These are phyloP conservation scores for Fusarium papillatum DNA, from an alignment of 2,329 filamentous ascomycete species.

Conservation along the genomic window DNA sequence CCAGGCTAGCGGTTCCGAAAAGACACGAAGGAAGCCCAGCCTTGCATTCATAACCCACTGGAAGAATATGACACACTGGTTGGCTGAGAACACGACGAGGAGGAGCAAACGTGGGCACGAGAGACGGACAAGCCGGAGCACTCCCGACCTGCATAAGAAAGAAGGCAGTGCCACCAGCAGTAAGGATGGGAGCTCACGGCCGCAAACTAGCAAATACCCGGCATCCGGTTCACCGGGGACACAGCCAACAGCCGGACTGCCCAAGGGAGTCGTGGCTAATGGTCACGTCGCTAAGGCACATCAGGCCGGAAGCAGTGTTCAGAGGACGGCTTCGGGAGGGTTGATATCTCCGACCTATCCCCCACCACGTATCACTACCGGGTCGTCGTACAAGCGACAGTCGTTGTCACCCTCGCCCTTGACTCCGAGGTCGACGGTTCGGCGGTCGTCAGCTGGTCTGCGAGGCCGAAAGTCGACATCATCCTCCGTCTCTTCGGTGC, in stretches of 20 bases:
- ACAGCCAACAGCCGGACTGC: conserved; percentile 59
- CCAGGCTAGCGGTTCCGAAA: conserved; percentile 53
- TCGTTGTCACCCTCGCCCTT: conserved; percentile 89
- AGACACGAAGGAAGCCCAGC: conserved; percentile 68
- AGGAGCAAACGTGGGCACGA: conserved; percentile 60
- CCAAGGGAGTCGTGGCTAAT: conserved; percentile 65
- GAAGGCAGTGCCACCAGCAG: conserved; percentile 58
- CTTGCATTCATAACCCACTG: conserved; percentile 71
- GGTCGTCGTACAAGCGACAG: conserved; percentile 74
- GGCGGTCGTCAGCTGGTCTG: conserved; percentile 85
- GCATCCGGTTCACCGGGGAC: conserved; percentile 51
- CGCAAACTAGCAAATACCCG: conserved; percentile 72
- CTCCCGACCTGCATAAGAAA: conserved; percentile 69
- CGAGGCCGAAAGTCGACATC: conserved; percentile 96
- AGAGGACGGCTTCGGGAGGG: conserved; percentile 39
- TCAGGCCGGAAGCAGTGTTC: conserved; percentile 32
- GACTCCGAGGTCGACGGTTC: conserved; percentile 88
- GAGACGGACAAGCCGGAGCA: conserved; percentile 68
- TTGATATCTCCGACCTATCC: conserved; percentile 46
- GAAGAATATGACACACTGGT: conserved; percentile 76
- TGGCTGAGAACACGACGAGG: conserved; percentile 70
- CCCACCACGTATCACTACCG: conserved; percentile 48
- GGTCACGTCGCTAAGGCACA: conserved; percentile 56
- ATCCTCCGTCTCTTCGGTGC: conserved; percentile 92
- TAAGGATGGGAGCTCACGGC: conserved; percentile 69